Base-by-base conservation (phyloP, 805 yeast species). In the Pichia cephalocereana region DNA sequence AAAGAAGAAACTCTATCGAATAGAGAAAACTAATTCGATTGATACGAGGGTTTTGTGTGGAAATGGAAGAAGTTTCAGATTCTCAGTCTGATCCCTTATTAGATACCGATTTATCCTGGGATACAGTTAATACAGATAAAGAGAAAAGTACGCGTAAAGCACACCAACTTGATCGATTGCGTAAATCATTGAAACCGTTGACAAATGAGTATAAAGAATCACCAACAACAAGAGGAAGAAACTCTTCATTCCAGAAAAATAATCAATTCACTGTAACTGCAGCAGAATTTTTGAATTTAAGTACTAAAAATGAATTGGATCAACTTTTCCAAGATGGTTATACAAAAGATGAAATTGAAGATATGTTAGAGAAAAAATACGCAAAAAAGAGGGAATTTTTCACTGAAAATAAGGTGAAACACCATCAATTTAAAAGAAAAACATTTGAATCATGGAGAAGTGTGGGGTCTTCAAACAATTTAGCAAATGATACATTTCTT, bases 191-290 rank as follows among this genome's bases (percentile, higher is more conserved):
- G 27, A 49, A 50, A 26, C 63, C 63, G 1, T 26, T 54, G 23
- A 58, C 54, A 0, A 48, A 41, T 18, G 59, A 54, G 23, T 60
- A 52, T 39, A 38, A 41, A 15, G 41, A 52, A 7, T 42, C 52
- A 5, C 58, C 60, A 2, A 31, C 28, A 2, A 36, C 46, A 2
- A 56, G 46, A 36, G 50, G 62, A 23, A 53, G 66, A 39, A 40
- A 46, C 14, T 60, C 53, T 44, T 57, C 55, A 7, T 67, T 66
- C 43, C 47, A 57, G 26, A 67, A 66, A 44, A 52, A 66, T 10
- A 69, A 67, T 49, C 64, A 63, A 10, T 66, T 60, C 46, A 65
- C 69, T 0, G 62, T 63, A 1, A 65, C 64, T 49, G 55, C 68
- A 2, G 65, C 69, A 0, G 64, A 59, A 26, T 65, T 61, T 45